Evolutionary conservation across 257 asterid genomes (phyloP).

Genomic region (Cordia subcordata): DNA sequence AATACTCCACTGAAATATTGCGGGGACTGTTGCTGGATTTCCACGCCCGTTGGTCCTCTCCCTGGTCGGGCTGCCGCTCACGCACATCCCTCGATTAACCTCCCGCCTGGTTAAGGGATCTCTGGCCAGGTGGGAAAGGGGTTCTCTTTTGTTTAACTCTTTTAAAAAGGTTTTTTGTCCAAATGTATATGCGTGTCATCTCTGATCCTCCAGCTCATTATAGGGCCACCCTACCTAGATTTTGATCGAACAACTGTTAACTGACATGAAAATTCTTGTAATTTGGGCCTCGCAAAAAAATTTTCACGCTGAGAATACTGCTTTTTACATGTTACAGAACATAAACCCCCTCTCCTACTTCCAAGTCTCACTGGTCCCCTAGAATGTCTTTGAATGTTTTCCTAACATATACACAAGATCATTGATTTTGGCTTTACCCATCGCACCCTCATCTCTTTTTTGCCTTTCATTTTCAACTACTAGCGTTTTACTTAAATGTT

Average conservation of each 20-base stretch:
- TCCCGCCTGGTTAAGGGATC: too few relatives aligned
- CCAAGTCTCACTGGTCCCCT: constrained; percentile 6
- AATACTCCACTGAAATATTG: too few relatives aligned
- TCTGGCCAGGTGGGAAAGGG: too few relatives aligned
- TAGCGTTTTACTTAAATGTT: too few relatives aligned
- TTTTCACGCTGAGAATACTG: neutral
- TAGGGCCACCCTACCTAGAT: constrained; percentile 28
- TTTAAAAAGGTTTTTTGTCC: constrained; percentile 23
- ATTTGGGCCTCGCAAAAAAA: neutral
- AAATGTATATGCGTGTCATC: constrained; percentile 24
- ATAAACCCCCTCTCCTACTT: neutral
- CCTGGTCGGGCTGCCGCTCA: too few relatives aligned
- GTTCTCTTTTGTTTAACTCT: too few relatives aligned
- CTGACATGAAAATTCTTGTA: neutral
- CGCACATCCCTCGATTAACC: too few relatives aligned
- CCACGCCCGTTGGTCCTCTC: too few relatives aligned
- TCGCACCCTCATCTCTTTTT: neutral
- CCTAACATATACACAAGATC: neutral
- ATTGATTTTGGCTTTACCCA: neutral
- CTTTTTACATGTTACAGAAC: constrained; percentile 1
- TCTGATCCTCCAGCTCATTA: constrained; percentile 23
- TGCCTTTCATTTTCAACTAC: too few relatives aligned
- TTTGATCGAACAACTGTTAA: constrained; percentile 8
- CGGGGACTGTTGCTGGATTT: too few relatives aligned
- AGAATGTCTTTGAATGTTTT: neutral